Evolutionary conservation across 31 red algal species (phyloP), one percentile per base, ranked within the genome.

Genomic region (Porphyra umbilicalis): DNA sequence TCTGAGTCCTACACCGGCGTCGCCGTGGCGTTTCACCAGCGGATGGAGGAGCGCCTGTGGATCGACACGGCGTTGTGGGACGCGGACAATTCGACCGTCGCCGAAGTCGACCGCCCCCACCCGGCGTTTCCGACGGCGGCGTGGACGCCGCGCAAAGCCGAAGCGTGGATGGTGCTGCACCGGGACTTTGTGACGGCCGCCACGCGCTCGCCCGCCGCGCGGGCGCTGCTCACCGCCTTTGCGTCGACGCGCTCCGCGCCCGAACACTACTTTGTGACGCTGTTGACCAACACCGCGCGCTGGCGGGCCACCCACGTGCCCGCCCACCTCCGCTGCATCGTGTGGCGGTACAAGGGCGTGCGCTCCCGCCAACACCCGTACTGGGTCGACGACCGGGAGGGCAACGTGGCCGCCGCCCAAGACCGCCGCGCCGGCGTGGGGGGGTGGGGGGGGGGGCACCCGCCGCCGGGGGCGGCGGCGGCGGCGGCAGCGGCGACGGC

Each of bases 151-250:
- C 44, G 44, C 13, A 67, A 67, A 20, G 15, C 44, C 46, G 86
- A 88, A 75, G 90, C 85, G 57, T 92, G 90, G 90, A 83, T 92
- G 36, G 85, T 92, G 32, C 71, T 87, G 30, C 81, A 85, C 20
- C 82, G 84, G 13, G 39, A 77, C 15, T 76, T 78, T 32, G 79
- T 76, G 34, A 78, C 44, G 15, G 82, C 77, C 31, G 74, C 80
- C 79, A 42, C 76, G 10, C 38, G 38, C 36, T 82, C 79, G 32
- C 35, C 87, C 25, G 79, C 79, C 75, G 81, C 82, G 9, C 75
- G 81, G 38, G 78, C 79, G 39, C 81, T 84, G 77, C 77, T 89
- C 29, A 29, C 84, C 10, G 81, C 87, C 1, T 84, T 89, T 71
- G 87, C 87, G 25, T 78, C 79, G 34, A 78, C 86, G 0, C 78